These are phyloP conservation scores for Penicillium nucicola DNA, from an alignment of 495 filamentous ascomycete species.

Conservation along the genomic window DNA sequence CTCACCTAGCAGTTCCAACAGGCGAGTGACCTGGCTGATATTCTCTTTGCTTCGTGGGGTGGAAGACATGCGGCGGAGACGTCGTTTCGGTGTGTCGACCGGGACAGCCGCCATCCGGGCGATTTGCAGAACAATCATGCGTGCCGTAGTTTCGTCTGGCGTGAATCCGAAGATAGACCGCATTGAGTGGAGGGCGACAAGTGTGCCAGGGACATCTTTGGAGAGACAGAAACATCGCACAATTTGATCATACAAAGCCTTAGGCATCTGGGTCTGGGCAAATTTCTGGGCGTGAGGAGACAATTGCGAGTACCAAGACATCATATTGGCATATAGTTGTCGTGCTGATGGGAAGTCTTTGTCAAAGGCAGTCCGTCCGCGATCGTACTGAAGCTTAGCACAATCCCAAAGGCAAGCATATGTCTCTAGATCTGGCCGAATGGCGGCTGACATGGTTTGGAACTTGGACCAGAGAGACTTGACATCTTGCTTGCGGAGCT, in stretches of 20 bases:
- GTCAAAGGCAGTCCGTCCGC: constrained; percentile 31
- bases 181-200: constrained; percentile 59
- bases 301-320: constrained; percentile 45
- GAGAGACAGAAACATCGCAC: constrained; percentile 53
- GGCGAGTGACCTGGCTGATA: constrained; percentile 34
- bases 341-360: constrained; percentile 46
- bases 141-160: constrained; percentile 48
- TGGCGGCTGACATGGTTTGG: constrained; percentile 38
- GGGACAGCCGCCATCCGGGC: constrained; percentile 45
- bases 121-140: constrained; percentile 50
- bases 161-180: constrained; percentile 50
- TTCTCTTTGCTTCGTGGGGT: constrained; percentile 46
- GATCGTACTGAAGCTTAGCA: constrained; percentile 52
- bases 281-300: constrained; percentile 21
- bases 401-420: constrained; percentile 66
- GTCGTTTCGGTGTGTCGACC: constrained; percentile 35
- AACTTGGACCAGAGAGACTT: constrained; percentile 55
- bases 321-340: constrained; percentile 60
- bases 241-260: constrained; percentile 54
- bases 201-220: constrained; percentile 54
- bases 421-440: constrained; percentile 64
- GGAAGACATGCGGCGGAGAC: constrained; percentile 39
- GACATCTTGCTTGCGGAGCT: constrained; percentile 51
- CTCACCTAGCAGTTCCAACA: constrained; percentile 36
- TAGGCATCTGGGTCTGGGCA: constrained; percentile 39